phyloP scores from a whole-genome alignment of 805 yeast genomes.

The Martiniozyma abietophila region DNA sequence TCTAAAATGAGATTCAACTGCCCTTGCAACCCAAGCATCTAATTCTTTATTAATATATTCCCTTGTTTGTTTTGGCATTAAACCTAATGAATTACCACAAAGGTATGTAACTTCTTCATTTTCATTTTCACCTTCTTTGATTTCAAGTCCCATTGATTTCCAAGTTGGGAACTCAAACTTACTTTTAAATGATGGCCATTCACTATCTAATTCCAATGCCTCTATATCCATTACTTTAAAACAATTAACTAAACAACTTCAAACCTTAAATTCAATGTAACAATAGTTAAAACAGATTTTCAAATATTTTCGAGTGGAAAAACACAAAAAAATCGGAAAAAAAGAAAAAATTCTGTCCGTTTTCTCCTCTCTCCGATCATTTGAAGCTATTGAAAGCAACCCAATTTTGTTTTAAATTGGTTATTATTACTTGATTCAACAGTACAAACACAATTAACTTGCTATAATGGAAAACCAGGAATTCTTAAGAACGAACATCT shows the following conservation, averaged over 20 bases:
- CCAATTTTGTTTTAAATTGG: too few relatives aligned
- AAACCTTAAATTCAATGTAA: too few relatives aligned
- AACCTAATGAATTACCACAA: slow-evolving; percentile 91
- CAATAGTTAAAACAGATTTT: too few relatives aligned
- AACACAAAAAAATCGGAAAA: neutral
- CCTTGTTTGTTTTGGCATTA: slow-evolving; percentile 66
- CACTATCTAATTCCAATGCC: slow-evolving; percentile 30
- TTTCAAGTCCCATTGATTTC: slow-evolving; percentile 42
- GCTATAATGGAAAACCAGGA: slow-evolving; percentile 32
- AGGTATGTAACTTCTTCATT: slow-evolving; percentile 41
- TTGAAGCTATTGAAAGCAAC: too few relatives aligned
- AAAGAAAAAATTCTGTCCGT: too few relatives aligned
- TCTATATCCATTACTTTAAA: slow-evolving; percentile 7
- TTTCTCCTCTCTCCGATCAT: too few relatives aligned
- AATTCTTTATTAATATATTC: slow-evolving; percentile 55
- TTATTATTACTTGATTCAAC: too few relatives aligned
- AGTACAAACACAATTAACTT: too few relatives aligned
- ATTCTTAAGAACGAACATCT: slow-evolving; percentile 71
- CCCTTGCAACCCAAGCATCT: slow-evolving; percentile 74
- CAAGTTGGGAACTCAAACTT: slow-evolving; percentile 63
- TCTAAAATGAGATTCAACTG: slow-evolving; percentile 76
- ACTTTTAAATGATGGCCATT: slow-evolving; percentile 31
- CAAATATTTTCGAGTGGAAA: too few relatives aligned
- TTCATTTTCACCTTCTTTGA: slow-evolving; percentile 13
- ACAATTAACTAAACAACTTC: too few relatives aligned